phyloP scores from a whole-genome alignment of 108 stramenopile species.

The Asterionellopsis glacialis region DNA sequence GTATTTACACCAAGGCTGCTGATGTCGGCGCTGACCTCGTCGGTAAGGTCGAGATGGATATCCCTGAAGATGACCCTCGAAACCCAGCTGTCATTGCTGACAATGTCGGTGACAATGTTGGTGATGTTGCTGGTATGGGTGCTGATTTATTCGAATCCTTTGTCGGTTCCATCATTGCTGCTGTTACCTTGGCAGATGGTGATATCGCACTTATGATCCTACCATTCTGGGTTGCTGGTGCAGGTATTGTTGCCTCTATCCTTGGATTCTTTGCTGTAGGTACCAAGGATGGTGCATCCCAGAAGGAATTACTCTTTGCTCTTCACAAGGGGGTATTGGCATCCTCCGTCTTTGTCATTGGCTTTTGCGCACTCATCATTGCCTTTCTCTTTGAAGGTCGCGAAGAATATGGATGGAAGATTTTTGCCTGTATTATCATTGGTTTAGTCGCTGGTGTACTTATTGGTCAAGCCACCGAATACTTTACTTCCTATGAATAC shows the following conservation, averaged over 20 bases:
- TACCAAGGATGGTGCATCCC: slow-evolving; percentile 56
- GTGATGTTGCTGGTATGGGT: slow-evolving; percentile 94
- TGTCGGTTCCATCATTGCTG: slow-evolving; percentile 89
- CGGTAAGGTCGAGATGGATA: slow-evolving; percentile 94
- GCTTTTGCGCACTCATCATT: slow-evolving; percentile 43
- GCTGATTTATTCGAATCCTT: slow-evolving; percentile 95
- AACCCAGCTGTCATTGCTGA: slow-evolving; percentile 99
- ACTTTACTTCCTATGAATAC: slow-evolving; percentile 88
- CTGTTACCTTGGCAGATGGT: slow-evolving; percentile 73
- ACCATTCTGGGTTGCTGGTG: slow-evolving; percentile 86
- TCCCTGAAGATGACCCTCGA: slow-evolving; percentile 95
- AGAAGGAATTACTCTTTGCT: slow-evolving; percentile 63
- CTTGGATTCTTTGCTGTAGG: slow-evolving; percentile 63
- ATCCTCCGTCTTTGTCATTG: slow-evolving; percentile 59
- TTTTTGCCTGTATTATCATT: slow-evolving; percentile 76
- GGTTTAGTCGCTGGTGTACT: slow-evolving; percentile 86
- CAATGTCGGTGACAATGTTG: slow-evolving; percentile 98
- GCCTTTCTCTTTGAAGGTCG: slow-evolving; percentile 43
- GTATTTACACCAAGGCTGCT: slow-evolving; percentile 97
- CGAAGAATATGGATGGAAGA: slow-evolving; percentile 42
- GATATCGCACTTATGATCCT: slow-evolving; percentile 67
- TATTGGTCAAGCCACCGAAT: slow-evolving; percentile 93
- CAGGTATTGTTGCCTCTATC: slow-evolving; percentile 84
- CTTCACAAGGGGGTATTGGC: slow-evolving; percentile 74
- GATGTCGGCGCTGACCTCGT: slow-evolving; percentile 97